Evolutionary conservation across 2,329 filamentous ascomycete genomes (phyloP).

Genomic region (Colletotrichum scovillei): DNA sequence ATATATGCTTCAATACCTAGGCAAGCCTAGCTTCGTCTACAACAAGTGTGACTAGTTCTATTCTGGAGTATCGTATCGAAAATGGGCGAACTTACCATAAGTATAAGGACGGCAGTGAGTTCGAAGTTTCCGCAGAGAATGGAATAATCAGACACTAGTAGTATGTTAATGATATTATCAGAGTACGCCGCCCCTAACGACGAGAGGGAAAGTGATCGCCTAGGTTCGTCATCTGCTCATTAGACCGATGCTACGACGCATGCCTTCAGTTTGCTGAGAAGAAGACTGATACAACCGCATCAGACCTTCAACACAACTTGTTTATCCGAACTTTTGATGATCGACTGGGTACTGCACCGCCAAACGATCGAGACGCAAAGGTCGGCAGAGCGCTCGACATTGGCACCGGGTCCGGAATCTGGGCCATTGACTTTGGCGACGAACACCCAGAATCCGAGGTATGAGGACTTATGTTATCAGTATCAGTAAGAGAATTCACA

Average conservation of each 20-base stretch:
- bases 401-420: constrained; percentile 52
- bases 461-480: rapidly evolving
- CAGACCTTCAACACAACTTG: background rate
- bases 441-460: background rate
- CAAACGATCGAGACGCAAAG: background rate
- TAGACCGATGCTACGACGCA: no score
- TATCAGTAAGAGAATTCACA: no score
- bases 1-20: background rate
- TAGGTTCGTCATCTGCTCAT: background rate
- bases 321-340: background rate
- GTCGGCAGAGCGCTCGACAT: constrained; percentile 39
- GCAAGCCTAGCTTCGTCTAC: background rate
- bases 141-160: no score
- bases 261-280: background rate
- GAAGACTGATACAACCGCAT: background rate
- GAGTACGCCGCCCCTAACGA: constrained; percentile 18
- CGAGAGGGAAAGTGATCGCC: background rate
- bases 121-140: no score
- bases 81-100: constrained; percentile 52
- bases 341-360: background rate
- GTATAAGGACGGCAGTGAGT: constrained; percentile 27
- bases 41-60: background rate
- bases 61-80: constrained; percentile 35
- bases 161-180: background rate
- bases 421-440: constrained; percentile 60